A percentile compares a stretch with the other conserved stretches of the same genome.
Evolutionary conservation across 164 flowering plant species (phyloP).

Genomic region (Vitis rupestris): DNA sequence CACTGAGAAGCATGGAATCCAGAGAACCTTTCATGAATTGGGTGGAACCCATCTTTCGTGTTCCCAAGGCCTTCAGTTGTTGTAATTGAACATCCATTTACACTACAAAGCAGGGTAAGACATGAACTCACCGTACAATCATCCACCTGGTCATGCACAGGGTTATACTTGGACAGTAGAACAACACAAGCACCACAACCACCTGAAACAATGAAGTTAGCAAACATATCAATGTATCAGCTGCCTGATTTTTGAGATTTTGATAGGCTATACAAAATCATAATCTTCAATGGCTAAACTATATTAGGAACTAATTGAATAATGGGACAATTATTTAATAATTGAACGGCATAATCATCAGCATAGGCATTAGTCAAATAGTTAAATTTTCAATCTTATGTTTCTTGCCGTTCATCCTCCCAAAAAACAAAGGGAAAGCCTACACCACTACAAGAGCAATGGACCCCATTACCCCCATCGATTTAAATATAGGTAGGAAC

Average conservation of each 20-base stretch:
- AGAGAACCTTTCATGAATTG: slow-evolving; percentile 76
- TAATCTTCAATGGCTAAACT: background rate
- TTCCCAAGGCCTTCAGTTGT: slow-evolving; percentile 92
- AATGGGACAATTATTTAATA: too few species aligned
- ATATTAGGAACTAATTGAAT: too few species aligned
- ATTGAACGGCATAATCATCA: too few species aligned
- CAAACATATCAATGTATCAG: background rate
- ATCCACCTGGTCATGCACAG: slow-evolving; percentile 55
- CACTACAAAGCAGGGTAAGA: slow-evolving; percentile 78
- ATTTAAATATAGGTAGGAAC: too few species aligned
- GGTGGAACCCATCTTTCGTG: slow-evolving; percentile 70
- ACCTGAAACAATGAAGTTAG: slow-evolving; percentile 37
- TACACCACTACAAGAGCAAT: too few species aligned
- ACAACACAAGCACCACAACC: slow-evolving; percentile 98
- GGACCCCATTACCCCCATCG: too few species aligned
- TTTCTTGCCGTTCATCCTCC: too few species aligned
- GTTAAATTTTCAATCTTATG: too few species aligned
- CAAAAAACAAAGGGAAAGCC: too few species aligned
- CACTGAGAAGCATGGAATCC: slow-evolving; percentile 73
- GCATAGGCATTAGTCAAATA: too few species aligned
- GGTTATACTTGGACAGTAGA: slow-evolving; percentile 72
- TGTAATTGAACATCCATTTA: slow-evolving; percentile 77
- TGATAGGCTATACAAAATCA: too few species aligned
- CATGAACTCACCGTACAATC: slow-evolving; percentile 73
- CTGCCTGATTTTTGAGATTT: too few species aligned